Evolutionary conservation across 2,329 filamentous ascomycete genomes (phyloP), one percentile per base, ranked within the genome.

Genomic region (Penicillium expansum): DNA sequence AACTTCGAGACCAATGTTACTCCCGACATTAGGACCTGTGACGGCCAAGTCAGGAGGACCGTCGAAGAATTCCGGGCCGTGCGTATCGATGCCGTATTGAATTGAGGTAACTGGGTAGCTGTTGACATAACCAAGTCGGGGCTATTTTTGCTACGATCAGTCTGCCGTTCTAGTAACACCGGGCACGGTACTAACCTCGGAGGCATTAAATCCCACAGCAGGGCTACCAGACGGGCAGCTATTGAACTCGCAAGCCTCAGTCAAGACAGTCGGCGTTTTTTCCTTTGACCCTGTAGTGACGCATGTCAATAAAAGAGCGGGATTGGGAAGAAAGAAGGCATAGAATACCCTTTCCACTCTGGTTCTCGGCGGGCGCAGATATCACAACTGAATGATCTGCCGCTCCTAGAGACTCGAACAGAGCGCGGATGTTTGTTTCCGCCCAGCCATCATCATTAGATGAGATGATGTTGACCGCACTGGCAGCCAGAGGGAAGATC

Each of bases 371-470:
- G 0, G 88, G 87, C 0, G 79, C 84, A 0, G 86, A 88, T 6
- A 91, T 77, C 10, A 90, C 77, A 9, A 85, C 84, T 10, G 83
- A 76, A 63, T 89, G 82, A 0, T 84, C 84, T 2, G 82, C 79
- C 1, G 72, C 71, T 10, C 73, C 79, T 39, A 90, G 73, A 13
- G 79, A 76, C 51, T 83, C 72, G 72, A 87, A 83, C 50, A 89
- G 76, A 0, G 80, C 78, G 16, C 87, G 82, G 48, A 87, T 74
- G 66, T 90, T 88, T 39, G 80, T 80, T 74, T 89, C 87, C 5
- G 87, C 86, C 88, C 88, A 90, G 33, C 88, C 87, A 68, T 90
- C 88, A 62, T 90, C 87, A 71, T 90, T 90, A 62, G 82, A 82
- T 55, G 87, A 83, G 52, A 90, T 68, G 65, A 87, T 83, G 62